Evolutionary conservation across 768 basidiomycete genomes (phyloP).

Genomic region (Phanerochaete sordida): DNA sequence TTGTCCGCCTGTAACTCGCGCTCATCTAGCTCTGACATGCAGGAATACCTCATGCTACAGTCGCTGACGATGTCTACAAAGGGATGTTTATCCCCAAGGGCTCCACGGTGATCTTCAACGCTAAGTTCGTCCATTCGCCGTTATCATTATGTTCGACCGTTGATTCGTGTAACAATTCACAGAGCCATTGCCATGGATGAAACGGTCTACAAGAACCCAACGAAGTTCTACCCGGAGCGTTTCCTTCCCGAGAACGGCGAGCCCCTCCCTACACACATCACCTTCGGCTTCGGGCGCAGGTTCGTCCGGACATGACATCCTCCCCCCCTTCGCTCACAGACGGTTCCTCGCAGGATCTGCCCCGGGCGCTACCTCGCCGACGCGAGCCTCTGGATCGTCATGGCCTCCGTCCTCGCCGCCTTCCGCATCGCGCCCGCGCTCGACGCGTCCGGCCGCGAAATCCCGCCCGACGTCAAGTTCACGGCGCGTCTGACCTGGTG

Average conservation of each 20-base stretch:
- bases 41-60: conserved; percentile 35
- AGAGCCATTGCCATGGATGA: conserved; percentile 24
- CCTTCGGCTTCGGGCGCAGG: conserved; percentile 14
- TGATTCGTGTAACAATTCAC: too few species aligned
- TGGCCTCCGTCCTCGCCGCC: conserved; percentile 16
- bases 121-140: conserved; percentile 33
- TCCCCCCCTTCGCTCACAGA: too few species aligned
- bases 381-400: conserved; percentile 17
- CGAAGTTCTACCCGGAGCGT: conserved; percentile 19
- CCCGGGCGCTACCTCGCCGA: conserved; percentile 21
- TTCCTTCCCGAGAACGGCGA: conserved; percentile 3
- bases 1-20: not conserved
- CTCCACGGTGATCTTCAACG: conserved; percentile 37
- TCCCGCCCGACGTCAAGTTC: conserved; percentile 4
- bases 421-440: conserved; percentile 18
- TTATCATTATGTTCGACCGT: conserved; percentile 9
- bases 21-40: not conserved
- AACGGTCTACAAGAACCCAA: conserved; percentile 26
- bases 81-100: conserved; percentile 40
- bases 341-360: conserved; percentile 10
- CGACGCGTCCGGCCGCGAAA: conserved; percentile 15
- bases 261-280: not conserved
- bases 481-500: conserved; percentile 1
- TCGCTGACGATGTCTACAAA: conserved; percentile 37
- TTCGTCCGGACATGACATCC: conserved; percentile 23